phyloP scores from a whole-genome alignment of 2,329 filamentous ascomycete genomes.

The Dothideomycetes sp. region DNA sequence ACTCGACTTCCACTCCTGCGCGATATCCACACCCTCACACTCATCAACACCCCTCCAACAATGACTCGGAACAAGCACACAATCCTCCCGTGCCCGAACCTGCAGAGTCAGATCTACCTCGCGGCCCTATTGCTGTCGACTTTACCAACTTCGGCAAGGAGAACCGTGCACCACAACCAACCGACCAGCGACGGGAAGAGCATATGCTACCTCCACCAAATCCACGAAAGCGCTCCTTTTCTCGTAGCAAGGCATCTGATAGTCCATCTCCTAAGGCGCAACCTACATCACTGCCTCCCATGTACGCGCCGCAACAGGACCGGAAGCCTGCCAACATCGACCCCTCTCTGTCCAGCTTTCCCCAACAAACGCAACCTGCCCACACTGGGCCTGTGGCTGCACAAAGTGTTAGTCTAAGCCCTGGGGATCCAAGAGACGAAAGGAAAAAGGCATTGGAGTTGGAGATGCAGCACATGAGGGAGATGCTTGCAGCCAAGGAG shows the following conservation, averaged over 20 bases:
- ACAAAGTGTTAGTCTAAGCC: conserved; percentile 17
- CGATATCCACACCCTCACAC: conserved; percentile 1
- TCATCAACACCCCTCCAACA: conserved; percentile 1
- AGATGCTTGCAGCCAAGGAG: conserved; percentile 62
- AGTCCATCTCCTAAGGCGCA: background rate
- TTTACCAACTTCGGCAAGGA: conserved; percentile 20
- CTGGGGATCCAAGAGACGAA: conserved; percentile 33
- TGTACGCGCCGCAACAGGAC: conserved; percentile 11
- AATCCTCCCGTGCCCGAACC: conserved; percentile 18
- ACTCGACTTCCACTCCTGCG: conserved; percentile 2
- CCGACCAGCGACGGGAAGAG: conserved; percentile 13
- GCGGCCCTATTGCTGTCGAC: conserved; percentile 15
- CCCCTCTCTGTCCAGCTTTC: conserved; percentile 22
- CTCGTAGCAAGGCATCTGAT: conserved; percentile 38
- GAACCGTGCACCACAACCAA: background rate
- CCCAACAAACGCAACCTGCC: no score
- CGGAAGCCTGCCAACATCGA: conserved; percentile 20
- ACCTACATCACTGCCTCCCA: conserved; percentile 10
- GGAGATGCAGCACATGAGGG: conserved; percentile 67
- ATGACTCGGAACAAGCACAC: conserved; percentile 3
- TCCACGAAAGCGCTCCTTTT: conserved; percentile 56
- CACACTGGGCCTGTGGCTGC: no score
- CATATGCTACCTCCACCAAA: conserved; percentile 9
- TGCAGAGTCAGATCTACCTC: conserved; percentile 10
- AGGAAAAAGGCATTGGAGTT: conserved; percentile 55